phyloP scores from a whole-genome alignment of 768 basidiomycete species.

The Phanerochaete carnosa region DNA sequence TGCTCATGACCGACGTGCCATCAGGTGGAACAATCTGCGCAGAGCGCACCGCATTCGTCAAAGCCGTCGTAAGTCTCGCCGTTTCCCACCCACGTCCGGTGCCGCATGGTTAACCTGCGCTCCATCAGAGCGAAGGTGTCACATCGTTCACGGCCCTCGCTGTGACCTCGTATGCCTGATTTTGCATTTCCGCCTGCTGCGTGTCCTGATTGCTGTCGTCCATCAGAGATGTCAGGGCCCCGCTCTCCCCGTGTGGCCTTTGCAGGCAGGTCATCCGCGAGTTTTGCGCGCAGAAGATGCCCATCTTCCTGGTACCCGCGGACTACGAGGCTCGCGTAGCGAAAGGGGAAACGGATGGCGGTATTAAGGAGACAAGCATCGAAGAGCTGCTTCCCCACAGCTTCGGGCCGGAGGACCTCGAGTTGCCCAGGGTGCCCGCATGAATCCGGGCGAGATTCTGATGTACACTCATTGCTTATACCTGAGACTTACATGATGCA shows the following conservation, averaged over 20 bases:
- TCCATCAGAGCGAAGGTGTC: constrained; percentile 73
- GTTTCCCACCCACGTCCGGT: neutral
- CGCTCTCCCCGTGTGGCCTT: constrained; percentile 87
- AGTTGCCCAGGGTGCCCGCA: constrained; percentile 35
- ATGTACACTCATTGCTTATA: neutral
- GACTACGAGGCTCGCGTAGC: constrained; percentile 46
- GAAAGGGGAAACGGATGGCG: constrained; percentile 43
- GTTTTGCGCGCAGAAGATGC: constrained; percentile 74
- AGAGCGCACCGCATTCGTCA: constrained; percentile 92
- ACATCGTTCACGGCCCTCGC: constrained; percentile 72
- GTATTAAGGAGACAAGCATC: constrained; percentile 62
- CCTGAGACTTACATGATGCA: too few species aligned
- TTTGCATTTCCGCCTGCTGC: neutral
- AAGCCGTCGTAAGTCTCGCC: constrained; percentile 69
- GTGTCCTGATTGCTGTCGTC: neutral
- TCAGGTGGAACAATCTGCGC: constrained; percentile 90
- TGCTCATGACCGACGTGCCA: neutral
- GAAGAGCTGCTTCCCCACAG: constrained; percentile 77
- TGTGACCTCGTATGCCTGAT: constrained; percentile 61
- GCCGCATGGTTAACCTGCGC: neutral
- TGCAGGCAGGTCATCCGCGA: constrained; percentile 91
- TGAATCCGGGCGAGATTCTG: neutral
- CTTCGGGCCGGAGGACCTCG: constrained; percentile 85
- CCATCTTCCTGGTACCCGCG: constrained; percentile 66
- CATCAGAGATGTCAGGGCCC: constrained; percentile 59